Percentiles rank a stretch among this genome's conserved stretches.
Conservation (phyloP, 2,329 filamentous ascomycete species). For the Hypoxylon sp. region DNA sequence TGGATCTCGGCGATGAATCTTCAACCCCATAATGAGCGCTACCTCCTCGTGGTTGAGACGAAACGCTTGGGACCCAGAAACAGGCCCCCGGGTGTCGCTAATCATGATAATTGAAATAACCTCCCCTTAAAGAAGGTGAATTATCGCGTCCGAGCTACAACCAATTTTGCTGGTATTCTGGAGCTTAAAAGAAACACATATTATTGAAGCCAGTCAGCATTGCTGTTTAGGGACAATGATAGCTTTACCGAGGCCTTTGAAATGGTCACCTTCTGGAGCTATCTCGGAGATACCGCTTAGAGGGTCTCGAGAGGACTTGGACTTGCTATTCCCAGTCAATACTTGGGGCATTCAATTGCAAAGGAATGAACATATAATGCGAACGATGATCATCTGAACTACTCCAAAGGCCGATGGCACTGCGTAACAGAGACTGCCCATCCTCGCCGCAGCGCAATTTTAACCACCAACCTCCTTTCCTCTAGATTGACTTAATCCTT, state of each 20-base stretch:
- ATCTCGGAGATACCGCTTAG: slow-evolving; percentile 35
- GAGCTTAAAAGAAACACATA: slow-evolving; percentile 37
- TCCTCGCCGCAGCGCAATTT: slow-evolving; percentile 30
- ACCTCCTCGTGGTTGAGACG: slow-evolving; percentile 21
- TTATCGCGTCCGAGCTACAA: slow-evolving; percentile 26
- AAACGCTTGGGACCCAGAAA: slow-evolving; percentile 28
- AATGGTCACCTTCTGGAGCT: slow-evolving; percentile 31
- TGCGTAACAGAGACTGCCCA: slow-evolving; percentile 2
- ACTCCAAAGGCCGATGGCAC: slow-evolving; percentile 9
- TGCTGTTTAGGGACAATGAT: slow-evolving; percentile 35
- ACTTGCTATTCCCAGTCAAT: slow-evolving; percentile 11
- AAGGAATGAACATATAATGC: slow-evolving; percentile 9
- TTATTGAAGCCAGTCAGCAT: slow-evolving; percentile 24
- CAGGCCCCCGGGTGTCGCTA: slow-evolving; percentile 22
- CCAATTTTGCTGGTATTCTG: slow-evolving; percentile 11
- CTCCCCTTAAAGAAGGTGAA: slow-evolving; percentile 7
- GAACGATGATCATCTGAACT: slow-evolving; percentile 12
- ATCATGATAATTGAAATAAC: slow-evolving; percentile 29
- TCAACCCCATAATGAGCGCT: slow-evolving; percentile 26
- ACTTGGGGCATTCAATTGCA: slow-evolving; percentile 19
- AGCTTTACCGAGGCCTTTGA: slow-evolving; percentile 27
- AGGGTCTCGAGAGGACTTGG: slow-evolving; percentile 3
- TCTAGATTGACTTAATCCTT: slow-evolving; percentile 15
- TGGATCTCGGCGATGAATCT: slow-evolving; percentile 27
- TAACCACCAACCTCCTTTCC: slow-evolving; percentile 17